Conservation (phyloP, 2,329 filamentous ascomycete species). For the Cladophialophora immunda region DNA sequence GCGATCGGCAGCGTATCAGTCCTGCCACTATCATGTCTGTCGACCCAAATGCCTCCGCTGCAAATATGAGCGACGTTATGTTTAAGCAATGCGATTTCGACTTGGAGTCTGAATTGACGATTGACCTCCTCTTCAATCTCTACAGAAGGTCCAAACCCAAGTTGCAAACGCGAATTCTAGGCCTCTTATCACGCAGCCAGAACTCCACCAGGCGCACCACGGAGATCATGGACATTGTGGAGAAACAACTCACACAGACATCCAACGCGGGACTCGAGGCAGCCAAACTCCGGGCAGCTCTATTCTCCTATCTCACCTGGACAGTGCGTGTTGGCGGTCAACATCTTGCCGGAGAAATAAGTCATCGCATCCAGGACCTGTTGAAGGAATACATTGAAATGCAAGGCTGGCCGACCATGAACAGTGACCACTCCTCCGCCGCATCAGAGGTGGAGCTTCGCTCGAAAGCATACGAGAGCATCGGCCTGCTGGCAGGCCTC, state of each 20-base stretch:
- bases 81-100: conserved; percentile 77
- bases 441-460: conserved; percentile 73
- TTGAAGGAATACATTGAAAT: conserved; percentile 77
- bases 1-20: conserved; percentile 81
- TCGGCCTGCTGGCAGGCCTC: conserved; percentile 77
- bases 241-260: conserved; percentile 64
- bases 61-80: conserved; percentile 86
- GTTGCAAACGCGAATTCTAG: conserved; percentile 79
- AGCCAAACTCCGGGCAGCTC: conserved; percentile 78
- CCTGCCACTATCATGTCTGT: conserved; percentile 84
- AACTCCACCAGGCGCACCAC: conserved; percentile 74
- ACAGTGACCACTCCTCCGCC: conserved; percentile 56
- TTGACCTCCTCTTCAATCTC: conserved; percentile 73
- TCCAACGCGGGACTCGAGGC: conserved; percentile 73
- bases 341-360: conserved; percentile 67
- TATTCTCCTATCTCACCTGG: conserved; percentile 89
- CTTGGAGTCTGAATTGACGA: conserved; percentile 72
- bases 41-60: conserved; percentile 80
- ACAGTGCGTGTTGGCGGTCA: conserved; percentile 74
- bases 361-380: conserved; percentile 67
- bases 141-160: conserved; percentile 77
- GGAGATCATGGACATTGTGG: conserved; percentile 73
- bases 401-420: conserved; percentile 80
- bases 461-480: conserved; percentile 86
- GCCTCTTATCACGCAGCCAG: conserved; percentile 78